Percentiles rank a stretch among this genome's conserved stretches.
These are phyloP conservation scores for Clonostachys chloroleuca DNA, from an alignment of 2,329 filamentous ascomycete genomes.

Conservation along the genomic window DNA sequence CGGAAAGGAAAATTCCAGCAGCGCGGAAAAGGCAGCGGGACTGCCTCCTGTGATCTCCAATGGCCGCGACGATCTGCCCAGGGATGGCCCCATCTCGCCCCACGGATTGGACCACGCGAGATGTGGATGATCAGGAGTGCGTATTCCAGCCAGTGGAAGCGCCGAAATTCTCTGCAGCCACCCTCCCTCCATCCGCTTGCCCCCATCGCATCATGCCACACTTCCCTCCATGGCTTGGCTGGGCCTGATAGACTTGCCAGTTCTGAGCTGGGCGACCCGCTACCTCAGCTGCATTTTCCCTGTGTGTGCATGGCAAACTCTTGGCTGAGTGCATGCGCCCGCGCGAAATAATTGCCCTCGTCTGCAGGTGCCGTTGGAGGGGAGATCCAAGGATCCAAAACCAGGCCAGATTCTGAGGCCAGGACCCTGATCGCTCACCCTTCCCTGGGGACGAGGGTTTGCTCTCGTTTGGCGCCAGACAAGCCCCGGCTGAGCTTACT, in stretches of 20 bases:
- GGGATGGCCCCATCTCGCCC: neutral
- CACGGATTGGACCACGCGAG: conserved; percentile 5
- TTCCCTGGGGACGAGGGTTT: neutral
- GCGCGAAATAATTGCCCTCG: no score
- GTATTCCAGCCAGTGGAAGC: neutral
- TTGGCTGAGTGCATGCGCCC: no score
- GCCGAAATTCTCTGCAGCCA: neutral
- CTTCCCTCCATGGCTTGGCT: neutral
- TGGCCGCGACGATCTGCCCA: conserved; percentile 4
- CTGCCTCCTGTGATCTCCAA: conserved; percentile 6
- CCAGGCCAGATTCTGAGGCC: neutral
- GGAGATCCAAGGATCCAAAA: neutral
- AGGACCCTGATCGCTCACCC: neutral
- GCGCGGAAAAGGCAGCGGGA: neutral
- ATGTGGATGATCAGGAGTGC: neutral
- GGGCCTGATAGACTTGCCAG: neutral
- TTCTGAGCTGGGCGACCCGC: no score
- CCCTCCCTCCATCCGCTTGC: neutral
- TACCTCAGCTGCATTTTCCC: no score
- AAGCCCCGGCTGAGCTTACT: no score
- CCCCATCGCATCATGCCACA: neutral
- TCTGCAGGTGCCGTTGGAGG: neutral
- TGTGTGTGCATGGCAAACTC: no score
- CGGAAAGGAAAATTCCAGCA: neutral
- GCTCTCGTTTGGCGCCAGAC: neutral